phyloP scores from a whole-genome alignment of 2,329 filamentous ascomycete species.

The Falciphora oryzae region DNA sequence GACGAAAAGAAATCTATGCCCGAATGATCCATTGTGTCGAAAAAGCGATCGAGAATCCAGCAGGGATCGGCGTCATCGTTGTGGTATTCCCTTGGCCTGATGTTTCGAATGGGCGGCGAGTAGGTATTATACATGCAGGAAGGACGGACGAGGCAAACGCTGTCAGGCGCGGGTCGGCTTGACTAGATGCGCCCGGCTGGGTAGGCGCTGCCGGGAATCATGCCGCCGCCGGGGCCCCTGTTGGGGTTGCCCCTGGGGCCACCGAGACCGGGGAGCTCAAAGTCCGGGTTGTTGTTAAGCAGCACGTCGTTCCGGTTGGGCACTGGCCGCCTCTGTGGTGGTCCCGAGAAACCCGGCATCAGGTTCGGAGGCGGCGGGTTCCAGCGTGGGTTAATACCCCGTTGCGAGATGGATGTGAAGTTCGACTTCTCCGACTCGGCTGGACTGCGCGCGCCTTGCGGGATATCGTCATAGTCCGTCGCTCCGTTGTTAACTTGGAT shows the following conservation, averaged over 20 bases:
- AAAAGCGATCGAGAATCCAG: no score
- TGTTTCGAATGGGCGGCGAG: no score
- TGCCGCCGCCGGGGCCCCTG: constrained; percentile 30
- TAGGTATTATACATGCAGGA: no score
- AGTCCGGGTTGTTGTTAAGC: constrained; percentile 78
- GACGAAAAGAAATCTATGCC: no score
- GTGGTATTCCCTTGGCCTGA: no score
- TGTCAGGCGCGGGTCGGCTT: not conserved
- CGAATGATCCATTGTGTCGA: no score
- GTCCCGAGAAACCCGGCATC: constrained; percentile 32
- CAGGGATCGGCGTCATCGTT: no score
- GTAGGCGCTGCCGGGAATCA: constrained; percentile 50
- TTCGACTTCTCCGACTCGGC: constrained; percentile 73
- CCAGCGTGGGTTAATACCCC: constrained; percentile 86
- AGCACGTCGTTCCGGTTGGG: constrained; percentile 65
- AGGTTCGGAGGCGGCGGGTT: constrained; percentile 47
- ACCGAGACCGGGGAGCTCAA: constrained; percentile 55
- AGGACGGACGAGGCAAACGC: not conserved
- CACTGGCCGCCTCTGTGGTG: constrained; percentile 33
- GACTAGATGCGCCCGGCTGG: constrained; percentile 23
- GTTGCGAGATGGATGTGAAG: constrained; percentile 87
- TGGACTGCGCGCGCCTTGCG: constrained; percentile 58
- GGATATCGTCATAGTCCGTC: constrained; percentile 27
- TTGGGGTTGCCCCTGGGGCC: constrained; percentile 11
- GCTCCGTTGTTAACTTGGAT: constrained; percentile 1